A percentile compares a stretch with the other conserved stretches of the same genome.
Evolutionary conservation across 78 protist species (phyloP).

Genomic region (Blattamonas nauphoetae): DNA sequence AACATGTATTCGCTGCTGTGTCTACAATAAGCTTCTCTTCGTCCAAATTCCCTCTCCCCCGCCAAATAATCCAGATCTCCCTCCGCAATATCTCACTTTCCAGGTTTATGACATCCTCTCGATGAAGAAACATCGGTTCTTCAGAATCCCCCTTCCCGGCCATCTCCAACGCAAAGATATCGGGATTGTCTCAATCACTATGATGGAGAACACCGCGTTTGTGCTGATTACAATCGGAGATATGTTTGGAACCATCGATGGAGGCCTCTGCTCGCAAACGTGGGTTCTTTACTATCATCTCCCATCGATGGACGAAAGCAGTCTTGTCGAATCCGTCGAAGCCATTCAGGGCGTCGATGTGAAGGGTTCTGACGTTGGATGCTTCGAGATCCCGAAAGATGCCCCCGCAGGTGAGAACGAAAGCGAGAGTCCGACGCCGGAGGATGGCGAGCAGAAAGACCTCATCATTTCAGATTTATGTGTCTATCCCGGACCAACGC

Average conservation of each 20-base stretch:
- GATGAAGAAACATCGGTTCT: neutral
- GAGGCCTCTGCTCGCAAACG: neutral
- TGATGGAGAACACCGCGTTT: neutral
- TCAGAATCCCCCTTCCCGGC: neutral
- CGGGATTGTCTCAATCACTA: neutral
- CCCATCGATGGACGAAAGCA: neutral
- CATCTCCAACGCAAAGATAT: neutral
- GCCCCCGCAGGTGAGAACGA: neutral
- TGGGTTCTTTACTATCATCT: neutral
- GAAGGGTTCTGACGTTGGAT: neutral
- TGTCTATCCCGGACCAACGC: neutral
- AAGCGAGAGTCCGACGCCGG: neutral
- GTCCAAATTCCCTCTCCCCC: neutral
- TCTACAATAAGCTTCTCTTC: neutral
- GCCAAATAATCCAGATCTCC: neutral
- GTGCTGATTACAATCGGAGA: neutral
- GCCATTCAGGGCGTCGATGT: conserved; percentile 2
- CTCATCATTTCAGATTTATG: neutral
- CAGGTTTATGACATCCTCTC: neutral
- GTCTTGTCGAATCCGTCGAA: neutral
- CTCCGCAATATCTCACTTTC: neutral
- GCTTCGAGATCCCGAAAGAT: neutral
- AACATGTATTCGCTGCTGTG: neutral
- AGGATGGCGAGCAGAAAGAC: neutral
- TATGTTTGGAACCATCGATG: neutral